phyloP scores from a whole-genome alignment of 805 yeast species.

The Metschnikowia drakensbergensis region DNA sequence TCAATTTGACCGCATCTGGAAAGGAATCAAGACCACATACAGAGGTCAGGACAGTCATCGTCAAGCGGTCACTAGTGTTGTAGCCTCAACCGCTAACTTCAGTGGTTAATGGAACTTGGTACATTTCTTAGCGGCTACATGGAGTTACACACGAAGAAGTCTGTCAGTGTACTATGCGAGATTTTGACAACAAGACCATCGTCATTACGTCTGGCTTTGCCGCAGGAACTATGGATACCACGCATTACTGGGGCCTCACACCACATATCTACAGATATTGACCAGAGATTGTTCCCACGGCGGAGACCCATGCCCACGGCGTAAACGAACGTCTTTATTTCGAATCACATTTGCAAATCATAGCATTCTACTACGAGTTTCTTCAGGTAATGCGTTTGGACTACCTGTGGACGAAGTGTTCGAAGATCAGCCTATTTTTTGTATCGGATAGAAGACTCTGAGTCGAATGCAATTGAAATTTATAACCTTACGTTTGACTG shows the following conservation, averaged over 20 bases:
- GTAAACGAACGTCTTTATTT: slow-evolving; percentile 57
- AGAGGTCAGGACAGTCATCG: slow-evolving; percentile 6
- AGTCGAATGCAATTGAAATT: no score
- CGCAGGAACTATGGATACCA: slow-evolving; percentile 72
- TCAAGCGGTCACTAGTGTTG: slow-evolving; percentile 2
- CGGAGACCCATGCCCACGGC: slow-evolving; percentile 32
- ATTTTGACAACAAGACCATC: slow-evolving; percentile 23
- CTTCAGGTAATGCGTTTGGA: slow-evolving; percentile 13
- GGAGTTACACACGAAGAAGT: slow-evolving; percentile 46
- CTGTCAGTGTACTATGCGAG: slow-evolving; percentile 25
- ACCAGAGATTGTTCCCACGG: slow-evolving; percentile 36
- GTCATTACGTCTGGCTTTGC: slow-evolving; percentile 56
- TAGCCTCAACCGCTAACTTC: slow-evolving; percentile 15
- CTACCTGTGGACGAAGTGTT: background rate
- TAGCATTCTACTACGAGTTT: slow-evolving; percentile 45
- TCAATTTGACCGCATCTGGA: slow-evolving; percentile 9
- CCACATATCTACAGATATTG: slow-evolving; percentile 55
- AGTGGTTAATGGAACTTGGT: slow-evolving; percentile 34
- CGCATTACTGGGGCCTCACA: slow-evolving; percentile 59
- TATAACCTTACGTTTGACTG: no score
- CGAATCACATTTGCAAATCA: slow-evolving; percentile 53
- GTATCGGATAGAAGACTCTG: background rate
- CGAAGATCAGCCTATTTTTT: background rate
- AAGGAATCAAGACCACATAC: slow-evolving; percentile 1
- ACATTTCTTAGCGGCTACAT: slow-evolving; percentile 39